Percentiles rank a stretch among this genome's conserved stretches.
Evolutionary conservation across 345 rosid species (phyloP).

Genomic region (Fremontodendron californicum): DNA sequence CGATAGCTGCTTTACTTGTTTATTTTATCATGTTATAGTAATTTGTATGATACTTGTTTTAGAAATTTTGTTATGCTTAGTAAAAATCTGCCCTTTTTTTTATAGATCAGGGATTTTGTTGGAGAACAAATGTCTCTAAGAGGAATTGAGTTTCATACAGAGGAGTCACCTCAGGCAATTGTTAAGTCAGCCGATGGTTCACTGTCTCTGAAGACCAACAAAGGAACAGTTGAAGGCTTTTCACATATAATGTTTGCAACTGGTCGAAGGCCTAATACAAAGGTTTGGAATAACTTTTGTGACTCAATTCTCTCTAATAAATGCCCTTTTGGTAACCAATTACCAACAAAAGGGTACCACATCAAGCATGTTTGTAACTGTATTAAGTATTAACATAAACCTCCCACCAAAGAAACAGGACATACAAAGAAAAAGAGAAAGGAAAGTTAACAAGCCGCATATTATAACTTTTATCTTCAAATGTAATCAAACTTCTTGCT

Average conservation of each 20-base stretch:
- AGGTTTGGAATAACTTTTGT: conserved; percentile 41
- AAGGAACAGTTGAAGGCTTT: conserved; percentile 80
- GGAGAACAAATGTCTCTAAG: conserved; percentile 82
- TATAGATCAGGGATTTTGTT: conserved; percentile 84
- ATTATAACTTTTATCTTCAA: background rate
- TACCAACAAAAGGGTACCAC: background rate
- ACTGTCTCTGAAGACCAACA: conserved; percentile 73
- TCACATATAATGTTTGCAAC: conserved; percentile 98
- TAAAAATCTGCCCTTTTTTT: conserved; percentile 4
- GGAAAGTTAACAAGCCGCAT: background rate
- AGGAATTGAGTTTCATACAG: conserved; percentile 87
- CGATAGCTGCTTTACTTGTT: conserved; percentile 6
- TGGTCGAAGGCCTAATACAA: conserved; percentile 85
- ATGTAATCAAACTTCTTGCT: background rate
- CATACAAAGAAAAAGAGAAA: background rate
- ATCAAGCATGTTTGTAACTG: background rate
- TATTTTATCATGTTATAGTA: background rate
- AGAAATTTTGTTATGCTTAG: background rate
- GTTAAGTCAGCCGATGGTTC: conserved; percentile 70
- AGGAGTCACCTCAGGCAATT: conserved; percentile 83
- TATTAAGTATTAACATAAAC: background rate
- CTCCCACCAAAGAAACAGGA: background rate
- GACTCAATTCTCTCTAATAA: background rate
- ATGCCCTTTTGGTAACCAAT: background rate
- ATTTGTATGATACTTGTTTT: background rate